A percentile compares a stretch with the other conserved stretches of the same genome.
Evolutionary conservation across 2,329 filamentous ascomycete species (phyloP).

Genomic region (Diaporthe humulicola): DNA sequence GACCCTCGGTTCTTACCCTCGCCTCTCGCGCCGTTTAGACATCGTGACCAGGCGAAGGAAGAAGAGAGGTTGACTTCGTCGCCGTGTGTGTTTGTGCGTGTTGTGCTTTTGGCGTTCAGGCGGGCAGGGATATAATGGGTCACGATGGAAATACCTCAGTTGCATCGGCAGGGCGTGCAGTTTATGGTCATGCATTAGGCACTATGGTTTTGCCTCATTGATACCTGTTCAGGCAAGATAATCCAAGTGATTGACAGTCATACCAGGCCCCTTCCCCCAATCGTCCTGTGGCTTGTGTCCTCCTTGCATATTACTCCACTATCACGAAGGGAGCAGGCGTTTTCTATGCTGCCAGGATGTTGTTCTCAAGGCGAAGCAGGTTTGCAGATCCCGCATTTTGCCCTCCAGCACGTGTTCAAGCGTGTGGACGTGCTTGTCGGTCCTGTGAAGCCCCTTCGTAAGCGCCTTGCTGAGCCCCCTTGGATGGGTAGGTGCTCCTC

Average conservation of each 20-base stretch:
- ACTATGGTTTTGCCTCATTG: conserved; percentile 26
- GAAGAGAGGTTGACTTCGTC: background rate
- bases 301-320: background rate
- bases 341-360: background rate
- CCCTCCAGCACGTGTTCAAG: background rate
- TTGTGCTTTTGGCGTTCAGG: conserved; percentile 25
- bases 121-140: conserved; percentile 24
- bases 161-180: conserved; percentile 32
- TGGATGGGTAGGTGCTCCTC: background rate
- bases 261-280: no score
- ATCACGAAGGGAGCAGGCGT: background rate
- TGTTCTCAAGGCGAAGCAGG: background rate
- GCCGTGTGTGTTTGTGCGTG: background rate
- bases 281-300: background rate
- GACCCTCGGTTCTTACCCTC: background rate
- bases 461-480: background rate
- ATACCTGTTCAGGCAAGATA: conserved; percentile 29
- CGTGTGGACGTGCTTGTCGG: background rate
- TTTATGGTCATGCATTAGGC: conserved; percentile 33
- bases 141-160: conserved; percentile 33
- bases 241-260: conserved; percentile 25
- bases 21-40: background rate
- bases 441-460: background rate
- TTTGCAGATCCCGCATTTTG: background rate
- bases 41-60: background rate